Evolutionary conservation across 1,284 basidiomycete species (phyloP), one percentile per base, ranked within the genome.

Genomic region (Volvariella surrecta): DNA sequence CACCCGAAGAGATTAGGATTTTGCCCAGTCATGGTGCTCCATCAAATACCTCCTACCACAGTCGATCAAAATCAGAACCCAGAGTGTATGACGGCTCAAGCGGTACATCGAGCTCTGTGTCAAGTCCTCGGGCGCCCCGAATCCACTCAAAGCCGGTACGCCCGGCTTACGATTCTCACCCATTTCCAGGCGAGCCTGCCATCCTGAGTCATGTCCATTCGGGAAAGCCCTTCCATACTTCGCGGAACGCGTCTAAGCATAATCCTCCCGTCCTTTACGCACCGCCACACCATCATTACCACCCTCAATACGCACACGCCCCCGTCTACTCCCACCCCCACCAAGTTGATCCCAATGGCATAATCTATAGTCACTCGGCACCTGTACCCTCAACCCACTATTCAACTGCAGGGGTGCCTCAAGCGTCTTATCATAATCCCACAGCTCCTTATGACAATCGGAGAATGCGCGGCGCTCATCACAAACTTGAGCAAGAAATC

Each of bases 311-410:
- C 24, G 24, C 24, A n/a, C n/a, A n/a, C n/a, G 73, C 75, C 16
- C 73, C 73, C n/a, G 62, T 66, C 51, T 70, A 52, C 55, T 66
- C 64, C 49, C 67, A 62, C 51, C 70, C 59, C 45, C 74, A 64
- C 45, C 69, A 58, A 48, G 63, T 61, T 57, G 66, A 63, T 10
- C 67, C 70, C 0, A 66, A 70, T 43, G 68, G 74, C 2, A 67
- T 76, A 62, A 69, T 68, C 4, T 70, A 76, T 50, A 76, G 73
- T 40, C 70, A 75, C 46, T 76, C 73, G n/a, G 66, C 70, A 15
- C 73, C 70, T 3, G 64, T 70, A 3, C 65, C 62, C 34, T 55
- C 63, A 11, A 52, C 55, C 6, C 55, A 59, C 32, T 40, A 31
- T 57, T 59, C 24, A 28, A 28, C 24, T 28, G 6, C 24, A 28